Evolutionary conservation across 192 early-diverging fungal species (phyloP), one percentile per base, ranked within the genome.

Genomic region (Podila verticillata): DNA sequence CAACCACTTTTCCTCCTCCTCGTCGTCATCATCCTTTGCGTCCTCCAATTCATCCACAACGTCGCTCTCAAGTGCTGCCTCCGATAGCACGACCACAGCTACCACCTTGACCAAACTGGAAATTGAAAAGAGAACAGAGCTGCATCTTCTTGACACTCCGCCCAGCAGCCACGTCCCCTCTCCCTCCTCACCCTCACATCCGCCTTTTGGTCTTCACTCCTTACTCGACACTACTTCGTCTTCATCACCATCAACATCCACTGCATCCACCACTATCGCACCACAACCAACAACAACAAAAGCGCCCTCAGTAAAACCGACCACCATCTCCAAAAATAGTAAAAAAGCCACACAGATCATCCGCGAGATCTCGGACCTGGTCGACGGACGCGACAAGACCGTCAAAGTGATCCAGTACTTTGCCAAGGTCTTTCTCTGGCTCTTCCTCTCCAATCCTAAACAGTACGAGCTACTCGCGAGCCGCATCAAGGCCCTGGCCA

Each of bases 371-470:
- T 84, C 94, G 10, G 84, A 88, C 26, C 72, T 92, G 22, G 88
- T 92, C 59, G 95, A 96, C 66, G 95, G 95, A 34, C 88, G 95
- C 19, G 95, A 96, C 84, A 96, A 96, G 75, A 84, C 88, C 19
- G 83, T 96, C 63, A 96, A 96, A 65, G 70, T 91, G 31, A 67
- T 92, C 32, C 95, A 96, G 70, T 96, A 96, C 72, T 75, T 85
- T 49, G 73, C 89, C 68, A 96, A 96, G 65, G 71, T 93, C n/a
- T 75, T 93, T 26, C 81, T 95, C 30, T 91, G 80, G 84, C 34
- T 74, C 36, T 71, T 78, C 51, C 57, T 81, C 15, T 65, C 63
- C 7, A 49, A 81, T 54, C 72, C 73, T 24, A 72, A 63, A 8
- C 65, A 68, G 31, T 68, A 80, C 35, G 35, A 62, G 28, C 28